Conservation (phyloP, 179 eudicot genomes). For the Silene coronaria region DNA sequence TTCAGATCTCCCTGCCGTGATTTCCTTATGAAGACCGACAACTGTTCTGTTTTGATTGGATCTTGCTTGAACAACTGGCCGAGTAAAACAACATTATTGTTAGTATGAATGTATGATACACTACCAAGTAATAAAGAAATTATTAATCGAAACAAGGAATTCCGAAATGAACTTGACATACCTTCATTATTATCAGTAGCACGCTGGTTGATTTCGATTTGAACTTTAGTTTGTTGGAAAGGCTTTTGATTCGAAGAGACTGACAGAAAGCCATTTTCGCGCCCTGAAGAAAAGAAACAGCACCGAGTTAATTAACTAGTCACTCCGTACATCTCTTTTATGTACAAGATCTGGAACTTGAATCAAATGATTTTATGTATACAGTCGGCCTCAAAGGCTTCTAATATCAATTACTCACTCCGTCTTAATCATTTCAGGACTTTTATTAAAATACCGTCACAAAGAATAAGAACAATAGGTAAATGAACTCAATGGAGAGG, state of each 20-base stretch:
- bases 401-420: too few relatives aligned
- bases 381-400: too few relatives aligned
- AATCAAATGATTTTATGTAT: too few relatives aligned
- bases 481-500: too few relatives aligned
- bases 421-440: too few relatives aligned
- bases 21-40: conserved; percentile 2
- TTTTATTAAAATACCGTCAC: too few relatives aligned
- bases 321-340: too few relatives aligned
- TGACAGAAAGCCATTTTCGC: conserved; percentile 15
- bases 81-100: not conserved
- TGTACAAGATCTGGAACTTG: not conserved
- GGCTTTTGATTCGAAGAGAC: conserved; percentile 9
- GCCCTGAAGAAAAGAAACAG: conserved; percentile 10
- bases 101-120: not conserved
- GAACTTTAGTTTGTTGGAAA: conserved; percentile 8
- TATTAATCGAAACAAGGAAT: not conserved
- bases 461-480: too few relatives aligned
- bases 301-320: too few relatives aligned
- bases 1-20: not conserved
- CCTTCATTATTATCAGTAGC: conserved; percentile 15
- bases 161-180: not conserved
- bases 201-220: not conserved
- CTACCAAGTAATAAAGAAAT: not conserved
- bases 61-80: conserved; percentile 11
- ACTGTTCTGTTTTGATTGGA: conserved; percentile 8